phyloP scores from a whole-genome alignment of 2,329 filamentous ascomycete species.

The Penicillium glabrum region DNA sequence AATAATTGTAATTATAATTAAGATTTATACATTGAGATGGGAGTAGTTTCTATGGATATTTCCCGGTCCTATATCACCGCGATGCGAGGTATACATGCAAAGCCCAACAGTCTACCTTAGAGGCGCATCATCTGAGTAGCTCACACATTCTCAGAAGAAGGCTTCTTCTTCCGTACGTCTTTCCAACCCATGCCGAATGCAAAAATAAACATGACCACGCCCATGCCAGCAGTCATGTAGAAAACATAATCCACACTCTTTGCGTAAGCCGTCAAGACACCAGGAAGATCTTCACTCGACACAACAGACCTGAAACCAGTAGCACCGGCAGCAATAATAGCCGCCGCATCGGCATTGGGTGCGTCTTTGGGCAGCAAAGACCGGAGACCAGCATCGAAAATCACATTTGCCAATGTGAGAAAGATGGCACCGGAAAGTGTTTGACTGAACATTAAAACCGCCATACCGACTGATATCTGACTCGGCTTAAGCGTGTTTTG shows the following conservation, averaged over 20 bases:
- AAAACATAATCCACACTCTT: slow-evolving; percentile 25
- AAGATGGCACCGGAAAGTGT: slow-evolving; percentile 51
- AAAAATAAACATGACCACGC: slow-evolving; percentile 12
- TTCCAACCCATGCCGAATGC: slow-evolving; percentile 31
- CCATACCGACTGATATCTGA: slow-evolving; percentile 42
- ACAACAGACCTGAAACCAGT: slow-evolving; percentile 43
- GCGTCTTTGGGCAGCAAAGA: slow-evolving; percentile 31
- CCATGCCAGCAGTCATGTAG: slow-evolving; percentile 23
- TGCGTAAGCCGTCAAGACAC: slow-evolving; percentile 34
- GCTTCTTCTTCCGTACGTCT: slow-evolving; percentile 22
- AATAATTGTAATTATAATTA: neutral
- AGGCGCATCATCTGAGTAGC: neutral
- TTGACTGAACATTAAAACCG: slow-evolving; percentile 41
- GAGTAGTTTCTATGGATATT: neutral
- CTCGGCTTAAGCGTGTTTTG: slow-evolving; percentile 37
- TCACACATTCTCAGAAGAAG: neutral
- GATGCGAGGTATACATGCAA: neutral
- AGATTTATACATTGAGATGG: neutral
- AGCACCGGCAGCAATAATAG: slow-evolving; percentile 45
- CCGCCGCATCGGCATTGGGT: slow-evolving; percentile 34
- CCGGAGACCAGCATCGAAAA: slow-evolving; percentile 47
- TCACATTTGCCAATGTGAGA: slow-evolving; percentile 52
- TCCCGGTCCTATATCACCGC: neutral
- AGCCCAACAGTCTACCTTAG: neutral
- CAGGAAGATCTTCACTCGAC: slow-evolving; percentile 22